Percentiles rank a stretch among this genome's conserved stretches.
These are phyloP conservation scores for Mercurialis annua DNA, from an alignment of 345 rosid species.

Conservation along the genomic window DNA sequence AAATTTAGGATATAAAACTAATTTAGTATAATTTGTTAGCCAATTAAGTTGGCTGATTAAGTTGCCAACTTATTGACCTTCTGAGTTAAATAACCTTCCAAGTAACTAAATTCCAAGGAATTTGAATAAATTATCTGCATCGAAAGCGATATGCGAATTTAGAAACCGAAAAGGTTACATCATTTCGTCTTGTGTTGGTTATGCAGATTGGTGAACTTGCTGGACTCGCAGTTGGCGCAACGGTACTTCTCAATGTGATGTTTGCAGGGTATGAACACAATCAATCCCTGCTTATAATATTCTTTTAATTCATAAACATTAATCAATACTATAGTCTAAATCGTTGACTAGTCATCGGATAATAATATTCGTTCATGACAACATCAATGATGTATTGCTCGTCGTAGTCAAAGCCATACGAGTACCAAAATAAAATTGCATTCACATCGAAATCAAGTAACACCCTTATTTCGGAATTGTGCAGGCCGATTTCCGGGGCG, in stretches of 20 bases:
- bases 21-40: not conserved
- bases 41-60: constrained; percentile 10
- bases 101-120: not conserved
- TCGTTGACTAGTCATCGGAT: not conserved
- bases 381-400: not conserved
- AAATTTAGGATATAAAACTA: not conserved
- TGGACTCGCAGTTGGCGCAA: constrained; percentile 85
- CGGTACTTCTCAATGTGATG: constrained; percentile 78
- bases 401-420: not conserved
- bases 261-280: constrained; percentile 65
- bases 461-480: not conserved
- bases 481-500: constrained; percentile 77
- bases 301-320: not conserved
- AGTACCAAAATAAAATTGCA: not conserved
- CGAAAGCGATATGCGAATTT: not conserved
- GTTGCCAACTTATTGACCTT: constrained; percentile 14
- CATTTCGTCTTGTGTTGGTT: not conserved
- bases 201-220: constrained; percentile 91
- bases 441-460: too few relatives aligned
- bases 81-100: not conserved
- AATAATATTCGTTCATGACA: not conserved
- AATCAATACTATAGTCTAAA: not conserved
- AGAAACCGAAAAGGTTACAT: too few relatives aligned
- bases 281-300: not conserved
- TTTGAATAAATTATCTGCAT: not conserved